Percentiles rank a stretch among this genome's conserved stretches.
phyloP scores from a whole-genome alignment of 768 basidiomycete genomes.

The Coprinopsis sp. region DNA sequence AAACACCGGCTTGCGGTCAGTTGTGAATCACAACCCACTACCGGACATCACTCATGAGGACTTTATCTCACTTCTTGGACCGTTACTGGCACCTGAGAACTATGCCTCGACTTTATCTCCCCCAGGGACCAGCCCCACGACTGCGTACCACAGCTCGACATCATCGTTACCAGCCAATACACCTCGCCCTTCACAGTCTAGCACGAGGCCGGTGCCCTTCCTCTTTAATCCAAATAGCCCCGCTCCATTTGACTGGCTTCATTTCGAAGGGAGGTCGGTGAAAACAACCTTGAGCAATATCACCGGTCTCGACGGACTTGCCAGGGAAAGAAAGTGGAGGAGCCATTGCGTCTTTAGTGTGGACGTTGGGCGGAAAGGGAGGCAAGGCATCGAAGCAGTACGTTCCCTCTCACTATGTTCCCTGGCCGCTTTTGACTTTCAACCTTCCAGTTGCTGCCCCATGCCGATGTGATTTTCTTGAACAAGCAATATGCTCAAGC shows the following conservation, averaged over 20 bases:
- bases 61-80: slow-evolving; percentile 74
- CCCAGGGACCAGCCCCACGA: slow-evolving; percentile 22
- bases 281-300: slow-evolving; percentile 79
- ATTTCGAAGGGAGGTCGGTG: slow-evolving; percentile 77
- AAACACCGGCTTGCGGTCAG: slow-evolving; percentile 57
- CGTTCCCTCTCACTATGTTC: slow-evolving; percentile 24
- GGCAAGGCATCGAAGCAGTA: slow-evolving; percentile 78
- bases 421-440: neutral
- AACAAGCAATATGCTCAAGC: slow-evolving; percentile 67
- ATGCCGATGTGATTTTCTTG: slow-evolving; percentile 80
- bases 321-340: slow-evolving; percentile 80
- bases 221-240: slow-evolving; percentile 50
- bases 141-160: slow-evolving; percentile 27
- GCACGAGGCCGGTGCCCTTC: slow-evolving; percentile 23
- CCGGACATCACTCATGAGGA: slow-evolving; percentile 87
- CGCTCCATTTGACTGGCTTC: slow-evolving; percentile 83
- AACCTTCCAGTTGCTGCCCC: slow-evolving; percentile 61
- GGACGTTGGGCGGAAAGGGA: slow-evolving; percentile 67
- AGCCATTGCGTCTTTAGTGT: slow-evolving; percentile 78
- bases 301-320: slow-evolving; percentile 74
- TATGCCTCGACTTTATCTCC: slow-evolving; percentile 38
- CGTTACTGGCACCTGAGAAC: slow-evolving; percentile 80
- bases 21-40: slow-evolving; percentile 84
- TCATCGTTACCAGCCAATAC: slow-evolving; percentile 31
- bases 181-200: slow-evolving; percentile 29